Percentiles rank a stretch among this genome's conserved stretches.
Evolutionary conservation across 441 rosid species (phyloP).

Genomic region (Gossypium gossypioides): DNA sequence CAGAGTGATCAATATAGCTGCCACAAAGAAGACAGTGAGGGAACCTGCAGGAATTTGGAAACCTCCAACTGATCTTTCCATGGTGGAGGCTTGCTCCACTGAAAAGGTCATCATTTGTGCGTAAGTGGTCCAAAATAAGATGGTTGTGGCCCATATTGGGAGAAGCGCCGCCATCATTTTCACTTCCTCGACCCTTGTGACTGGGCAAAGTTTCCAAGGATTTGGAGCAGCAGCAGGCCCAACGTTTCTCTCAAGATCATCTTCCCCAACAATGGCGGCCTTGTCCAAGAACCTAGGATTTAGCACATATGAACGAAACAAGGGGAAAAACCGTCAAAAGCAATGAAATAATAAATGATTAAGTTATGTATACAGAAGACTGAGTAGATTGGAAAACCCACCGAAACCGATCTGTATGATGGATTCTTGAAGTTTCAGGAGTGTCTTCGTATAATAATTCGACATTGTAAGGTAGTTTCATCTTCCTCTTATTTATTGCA

Average conservation of each 20-base stretch:
- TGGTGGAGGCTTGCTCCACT: constrained; percentile 47
- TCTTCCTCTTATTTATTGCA: constrained; percentile 28
- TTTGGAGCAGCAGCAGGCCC: constrained; percentile 10
- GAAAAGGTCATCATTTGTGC: constrained; percentile 53
- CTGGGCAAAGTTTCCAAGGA: constrained; percentile 36
- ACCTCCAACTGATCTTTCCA: constrained; percentile 32
- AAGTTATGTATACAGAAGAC: neutral
- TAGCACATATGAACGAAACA: neutral
- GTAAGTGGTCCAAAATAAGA: constrained; percentile 41
- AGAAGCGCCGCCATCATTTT: constrained; percentile 37
- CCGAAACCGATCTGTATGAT: constrained; percentile 30
- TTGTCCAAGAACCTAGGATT: constrained; percentile 38
- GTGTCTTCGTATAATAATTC: constrained; percentile 25
- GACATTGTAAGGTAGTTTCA: constrained; percentile 21
- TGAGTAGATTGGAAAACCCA: neutral
- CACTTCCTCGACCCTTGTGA: constrained; percentile 45
- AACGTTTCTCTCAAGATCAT: constrained; percentile 11
- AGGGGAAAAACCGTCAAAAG: neutral
- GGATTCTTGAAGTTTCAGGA: constrained; percentile 23
- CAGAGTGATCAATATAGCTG: constrained; percentile 32
- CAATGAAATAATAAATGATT: neutral
- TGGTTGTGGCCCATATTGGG: constrained; percentile 50
- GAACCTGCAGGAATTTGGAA: constrained; percentile 48
- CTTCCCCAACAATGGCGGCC: constrained; percentile 31
- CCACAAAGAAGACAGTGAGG: constrained; percentile 42